Evolutionary conservation across 1,284 basidiomycete genomes (phyloP), one percentile per base, ranked within the genome.

Genomic region (Coniferiporia weirii): DNA sequence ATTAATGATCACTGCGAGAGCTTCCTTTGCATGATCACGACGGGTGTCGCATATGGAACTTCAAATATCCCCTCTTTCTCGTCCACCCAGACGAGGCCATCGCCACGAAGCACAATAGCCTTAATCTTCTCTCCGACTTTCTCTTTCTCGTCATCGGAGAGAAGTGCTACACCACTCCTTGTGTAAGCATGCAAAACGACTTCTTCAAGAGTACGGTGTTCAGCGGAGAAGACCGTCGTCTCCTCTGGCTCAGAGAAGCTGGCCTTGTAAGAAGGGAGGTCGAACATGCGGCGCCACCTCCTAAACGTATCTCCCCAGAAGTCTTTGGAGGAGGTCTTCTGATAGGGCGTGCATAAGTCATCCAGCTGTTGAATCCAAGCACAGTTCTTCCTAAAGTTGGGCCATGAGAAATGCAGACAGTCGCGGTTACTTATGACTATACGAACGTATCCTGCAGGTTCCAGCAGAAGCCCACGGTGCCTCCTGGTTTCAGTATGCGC

Each of bases 381-480:
- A 15, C 9, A 40, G 38, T 40, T 40, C 36, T 12, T 7, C 15
- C 38, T 40, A 40, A 15, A 40, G 9, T 40, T 40, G 15, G 8
- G 38, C 12, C 3, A 9, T 12, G 12, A 15, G 9, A 12, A 40
- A 15, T 15, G 1, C 15, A 40, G 15, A 40, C 15, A 12, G 2
- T 40, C 15, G 38, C 12, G 8, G 38, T 12, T 40, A 2, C 8
- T 3, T 10, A 15, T 40, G 38, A 40, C 9, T 12, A 40, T 10
- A 15, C 38, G 38, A 15, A 40, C 52, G 34, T 54, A n/a, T 54
- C 52, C 17, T 54, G 34, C 36, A 45, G 19, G n/a, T 91, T 91
- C 89, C 89, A 92, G 48, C 91, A 82, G 58, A 87, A 76, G 3
- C 76, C 82, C 17, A 84, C 75, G 7, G 77, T 70, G 6, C 89